These are phyloP conservation scores for Wickerhamiella australiensis DNA, from an alignment of 805 yeast species.

Conservation along the genomic window DNA sequence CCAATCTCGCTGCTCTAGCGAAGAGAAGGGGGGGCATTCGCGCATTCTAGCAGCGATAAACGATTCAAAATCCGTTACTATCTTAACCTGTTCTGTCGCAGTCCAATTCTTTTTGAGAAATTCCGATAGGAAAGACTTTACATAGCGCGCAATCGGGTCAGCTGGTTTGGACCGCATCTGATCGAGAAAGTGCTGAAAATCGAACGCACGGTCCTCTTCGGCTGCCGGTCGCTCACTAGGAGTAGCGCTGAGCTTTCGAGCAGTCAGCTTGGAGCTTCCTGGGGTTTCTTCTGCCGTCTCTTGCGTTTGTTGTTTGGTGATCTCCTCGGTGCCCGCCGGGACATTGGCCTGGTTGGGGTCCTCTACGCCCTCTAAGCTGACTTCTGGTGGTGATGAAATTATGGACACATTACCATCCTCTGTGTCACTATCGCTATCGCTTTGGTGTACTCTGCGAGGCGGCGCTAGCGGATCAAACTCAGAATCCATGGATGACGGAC, in stretches of 20 bases:
- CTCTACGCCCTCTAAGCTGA: background rate
- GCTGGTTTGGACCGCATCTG: conserved; percentile 65
- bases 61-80: conserved; percentile 60
- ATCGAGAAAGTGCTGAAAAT: conserved; percentile 67
- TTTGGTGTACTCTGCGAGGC: background rate
- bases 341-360: background rate
- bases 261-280: background rate
- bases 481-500: conserved; percentile 1
- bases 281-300: background rate
- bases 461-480: conserved; percentile 24
- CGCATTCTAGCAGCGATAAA: conserved; percentile 40
- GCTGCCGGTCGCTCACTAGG: conserved; percentile 14
- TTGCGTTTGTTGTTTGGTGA: background rate
- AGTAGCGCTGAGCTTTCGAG: background rate
- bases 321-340: background rate
- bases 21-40: conserved; percentile 58
- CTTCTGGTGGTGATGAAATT: background rate
- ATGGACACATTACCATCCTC: background rate
- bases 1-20: conserved; percentile 46
- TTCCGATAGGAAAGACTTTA: conserved; percentile 70
- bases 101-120: conserved; percentile 62
- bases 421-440: background rate
- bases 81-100: conserved; percentile 62
- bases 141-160: conserved; percentile 77
- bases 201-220: conserved; percentile 40